A percentile compares a stretch with the other conserved stretches of the same genome.
Conservation (phyloP, 208 protist genomes). For the Trypanosoma rangeli region DNA sequence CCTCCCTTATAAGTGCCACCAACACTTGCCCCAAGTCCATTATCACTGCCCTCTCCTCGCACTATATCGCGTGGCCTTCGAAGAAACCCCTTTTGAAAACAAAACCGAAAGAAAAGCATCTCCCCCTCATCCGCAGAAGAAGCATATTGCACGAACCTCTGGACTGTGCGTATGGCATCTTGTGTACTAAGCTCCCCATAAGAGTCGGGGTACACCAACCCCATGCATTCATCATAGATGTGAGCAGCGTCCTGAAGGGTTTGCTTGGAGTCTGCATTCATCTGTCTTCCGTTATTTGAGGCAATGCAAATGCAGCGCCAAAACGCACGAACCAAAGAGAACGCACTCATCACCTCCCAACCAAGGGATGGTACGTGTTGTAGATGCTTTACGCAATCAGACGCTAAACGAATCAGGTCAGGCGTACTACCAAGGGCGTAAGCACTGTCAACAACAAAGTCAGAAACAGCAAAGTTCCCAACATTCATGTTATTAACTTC, state of each 20-base stretch:
- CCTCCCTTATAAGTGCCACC: slow-evolving; percentile 8
- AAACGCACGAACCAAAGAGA: slow-evolving; percentile 60
- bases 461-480: slow-evolving; percentile 37
- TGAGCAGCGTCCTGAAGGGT: slow-evolving; percentile 34
- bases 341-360: slow-evolving; percentile 38
- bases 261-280: slow-evolving; percentile 32
- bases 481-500: not conserved
- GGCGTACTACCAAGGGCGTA: slow-evolving; percentile 40
- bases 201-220: slow-evolving; percentile 11
- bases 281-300: slow-evolving; percentile 27
- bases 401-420: slow-evolving; percentile 53
- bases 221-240: slow-evolving; percentile 33
- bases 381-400: slow-evolving; percentile 37
- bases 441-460: slow-evolving; percentile 70
- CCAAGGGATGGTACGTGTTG: slow-evolving; percentile 24
- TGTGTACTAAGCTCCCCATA: slow-evolving; percentile 10
- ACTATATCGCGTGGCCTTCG: slow-evolving; percentile 17
- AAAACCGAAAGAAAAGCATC: slow-evolving; percentile 67
- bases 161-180: slow-evolving; percentile 25
- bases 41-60: not conserved
- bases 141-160: slow-evolving; percentile 56
- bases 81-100: slow-evolving; percentile 36
- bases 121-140: slow-evolving; percentile 64
- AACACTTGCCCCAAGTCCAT: not conserved
- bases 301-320: slow-evolving; percentile 69